Evolutionary conservation across 2,329 filamentous ascomycete genomes (phyloP).

Genomic region (Penicillium thymicola): DNA sequence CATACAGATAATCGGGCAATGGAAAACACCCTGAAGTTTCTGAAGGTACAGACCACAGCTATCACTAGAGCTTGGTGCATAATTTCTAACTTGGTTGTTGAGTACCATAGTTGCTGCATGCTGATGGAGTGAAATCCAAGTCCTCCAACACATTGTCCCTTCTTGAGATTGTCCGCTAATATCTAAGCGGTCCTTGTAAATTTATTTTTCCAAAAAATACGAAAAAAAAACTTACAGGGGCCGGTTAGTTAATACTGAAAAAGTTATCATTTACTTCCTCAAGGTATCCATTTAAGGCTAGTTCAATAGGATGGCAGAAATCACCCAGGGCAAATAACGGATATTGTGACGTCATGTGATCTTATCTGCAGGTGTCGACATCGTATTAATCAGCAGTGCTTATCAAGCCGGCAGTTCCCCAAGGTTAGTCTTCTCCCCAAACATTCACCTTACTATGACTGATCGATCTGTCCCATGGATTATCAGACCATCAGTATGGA

Average conservation of each 20-base stretch:
- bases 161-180: too few relatives aligned
- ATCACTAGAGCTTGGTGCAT: background rate
- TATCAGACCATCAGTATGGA: slow-evolving; percentile 38
- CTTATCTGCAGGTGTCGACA: slow-evolving; percentile 11
- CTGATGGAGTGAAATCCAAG: background rate
- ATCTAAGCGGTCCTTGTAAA: too few relatives aligned
- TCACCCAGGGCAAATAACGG: background rate
- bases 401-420: slow-evolving; percentile 11
- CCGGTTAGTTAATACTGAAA: too few relatives aligned
- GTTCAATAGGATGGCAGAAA: background rate
- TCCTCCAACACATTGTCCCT: background rate
- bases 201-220: too few relatives aligned
- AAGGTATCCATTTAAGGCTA: background rate
- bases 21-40: background rate
- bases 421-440: background rate
- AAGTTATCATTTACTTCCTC: too few relatives aligned
- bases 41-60: too few relatives aligned
- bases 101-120: background rate
- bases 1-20: too few relatives aligned
- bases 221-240: too few relatives aligned
- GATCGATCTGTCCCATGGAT: slow-evolving; percentile 28
- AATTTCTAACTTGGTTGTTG: background rate
- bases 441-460: slow-evolving; percentile 6
- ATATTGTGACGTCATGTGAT: slow-evolving; percentile 21
- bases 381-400: slow-evolving; percentile 15